Evolutionary conservation across 306 rosid genomes (phyloP).

Genomic region (Rosa lucieae): DNA sequence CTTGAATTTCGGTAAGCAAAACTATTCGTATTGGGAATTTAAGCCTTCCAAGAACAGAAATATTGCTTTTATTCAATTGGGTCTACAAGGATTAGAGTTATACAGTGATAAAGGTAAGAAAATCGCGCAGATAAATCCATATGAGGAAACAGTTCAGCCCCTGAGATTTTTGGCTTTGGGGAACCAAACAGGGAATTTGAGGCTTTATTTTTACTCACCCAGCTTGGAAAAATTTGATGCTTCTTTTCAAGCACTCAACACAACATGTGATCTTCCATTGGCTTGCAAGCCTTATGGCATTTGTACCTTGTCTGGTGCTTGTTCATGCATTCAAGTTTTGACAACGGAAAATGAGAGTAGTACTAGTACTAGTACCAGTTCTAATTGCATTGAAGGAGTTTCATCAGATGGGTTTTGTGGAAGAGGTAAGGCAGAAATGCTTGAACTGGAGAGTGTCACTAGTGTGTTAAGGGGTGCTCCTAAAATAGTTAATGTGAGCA

Average conservation of each 20-base stretch:
- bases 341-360: conserved; percentile 25
- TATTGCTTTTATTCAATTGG: conserved; percentile 55
- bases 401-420: conserved; percentile 40
- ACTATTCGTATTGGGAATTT: conserved; percentile 88
- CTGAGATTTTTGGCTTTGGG: conserved; percentile 69
- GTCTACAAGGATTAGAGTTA: conserved; percentile 55
- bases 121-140: conserved; percentile 62
- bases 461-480: conserved; percentile 50
- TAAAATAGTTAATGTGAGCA: conserved; percentile 45
- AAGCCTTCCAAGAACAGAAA: conserved; percentile 67
- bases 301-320: conserved; percentile 72
- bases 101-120: conserved; percentile 58
- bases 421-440: conserved; percentile 47
- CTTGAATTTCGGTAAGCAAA: conserved; percentile 50
- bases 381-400: conserved; percentile 40
- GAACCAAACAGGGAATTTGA: conserved; percentile 75
- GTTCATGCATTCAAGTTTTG: conserved; percentile 58
- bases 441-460: conserved; percentile 54
- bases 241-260: conserved; percentile 74
- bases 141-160: conserved; percentile 34
- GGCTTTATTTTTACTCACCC: conserved; percentile 66
- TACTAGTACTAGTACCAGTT: background rate
- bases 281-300: conserved; percentile 76
- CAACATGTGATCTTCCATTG: conserved; percentile 83
- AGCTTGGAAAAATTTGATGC: conserved; percentile 58